These are phyloP conservation scores for Boeremia lycopersici DNA, from an alignment of 2,329 filamentous ascomycete genomes.

Conservation along the genomic window DNA sequence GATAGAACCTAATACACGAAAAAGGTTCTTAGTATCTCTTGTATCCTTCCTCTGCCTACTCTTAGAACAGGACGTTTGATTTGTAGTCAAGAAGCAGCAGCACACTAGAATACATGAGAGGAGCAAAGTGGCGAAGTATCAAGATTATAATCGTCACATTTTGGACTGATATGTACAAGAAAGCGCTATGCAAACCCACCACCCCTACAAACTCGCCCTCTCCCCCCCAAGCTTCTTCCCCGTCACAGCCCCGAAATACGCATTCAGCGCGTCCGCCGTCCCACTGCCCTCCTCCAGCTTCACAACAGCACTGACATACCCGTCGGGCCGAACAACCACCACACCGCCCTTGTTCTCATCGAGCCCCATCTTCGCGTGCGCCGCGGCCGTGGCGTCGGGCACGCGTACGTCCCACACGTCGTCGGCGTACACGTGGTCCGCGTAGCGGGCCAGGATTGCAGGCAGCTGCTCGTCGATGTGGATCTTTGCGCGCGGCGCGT, in stretches of 20 bases:
- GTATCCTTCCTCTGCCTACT: no score
- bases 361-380: conserved; percentile 87
- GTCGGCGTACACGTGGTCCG: conserved; percentile 84
- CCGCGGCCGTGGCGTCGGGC: conserved; percentile 71
- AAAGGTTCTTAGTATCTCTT: no score
- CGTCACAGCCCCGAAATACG: conserved; percentile 78
- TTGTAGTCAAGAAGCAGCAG: no score
- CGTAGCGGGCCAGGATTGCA: conserved; percentile 72
- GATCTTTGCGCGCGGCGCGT: conserved; percentile 68
- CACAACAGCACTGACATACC: conserved; percentile 80
- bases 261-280: conserved; percentile 82
- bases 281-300: conserved; percentile 75
- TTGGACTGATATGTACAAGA: not conserved
- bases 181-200: conserved; percentile 6
- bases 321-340: conserved; percentile 84
- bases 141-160: no score
- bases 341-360: conserved; percentile 75
- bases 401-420: conserved; percentile 76
- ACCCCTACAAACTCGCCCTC: conserved; percentile 37
- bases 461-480: conserved; percentile 77
- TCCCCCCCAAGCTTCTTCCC: conserved; percentile 61
- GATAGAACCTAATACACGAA: no score
- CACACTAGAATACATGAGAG: no score
- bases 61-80: no score
- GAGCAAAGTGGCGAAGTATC: no score